phyloP scores from a whole-genome alignment of 306 rosid genomes.

The Astragalus membranaceus region DNA sequence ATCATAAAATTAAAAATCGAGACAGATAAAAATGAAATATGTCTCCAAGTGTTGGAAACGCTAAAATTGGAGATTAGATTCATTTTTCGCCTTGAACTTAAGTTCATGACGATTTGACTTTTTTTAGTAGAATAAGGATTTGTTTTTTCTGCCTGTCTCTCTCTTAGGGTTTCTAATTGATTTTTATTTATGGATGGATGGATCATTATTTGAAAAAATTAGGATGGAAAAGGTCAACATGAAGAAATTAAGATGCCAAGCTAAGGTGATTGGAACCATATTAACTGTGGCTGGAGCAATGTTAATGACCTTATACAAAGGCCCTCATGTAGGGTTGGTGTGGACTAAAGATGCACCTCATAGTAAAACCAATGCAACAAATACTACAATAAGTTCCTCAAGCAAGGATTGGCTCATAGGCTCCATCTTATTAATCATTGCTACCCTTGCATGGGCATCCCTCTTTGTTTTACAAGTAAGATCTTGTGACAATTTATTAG shows the following conservation, averaged over 20 bases:
- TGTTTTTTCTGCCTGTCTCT: background rate
- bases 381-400: constrained; percentile 3
- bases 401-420: constrained; percentile 65
- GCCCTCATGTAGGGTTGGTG: constrained; percentile 54
- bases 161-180: background rate
- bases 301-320: constrained; percentile 87
- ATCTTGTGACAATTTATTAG: background rate
- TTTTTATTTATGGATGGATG: background rate
- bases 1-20: no score
- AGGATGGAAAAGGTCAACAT: constrained; percentile 80
- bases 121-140: no score
- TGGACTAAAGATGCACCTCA: constrained; percentile 48
- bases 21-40: no score
- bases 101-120: no score
- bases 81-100: no score
- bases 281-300: constrained; percentile 85
- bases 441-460: constrained; percentile 83
- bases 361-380: constrained; percentile 5
- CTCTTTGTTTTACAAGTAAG: constrained; percentile 87
- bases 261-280: constrained; percentile 64
- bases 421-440: constrained; percentile 61
- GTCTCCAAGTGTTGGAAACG: no score
- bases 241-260: constrained; percentile 71
- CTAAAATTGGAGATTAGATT: no score
- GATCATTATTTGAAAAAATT: constrained; percentile 2